Conservation (phyloP, 179 eudicot species). For the Drosera spatulata region DNA sequence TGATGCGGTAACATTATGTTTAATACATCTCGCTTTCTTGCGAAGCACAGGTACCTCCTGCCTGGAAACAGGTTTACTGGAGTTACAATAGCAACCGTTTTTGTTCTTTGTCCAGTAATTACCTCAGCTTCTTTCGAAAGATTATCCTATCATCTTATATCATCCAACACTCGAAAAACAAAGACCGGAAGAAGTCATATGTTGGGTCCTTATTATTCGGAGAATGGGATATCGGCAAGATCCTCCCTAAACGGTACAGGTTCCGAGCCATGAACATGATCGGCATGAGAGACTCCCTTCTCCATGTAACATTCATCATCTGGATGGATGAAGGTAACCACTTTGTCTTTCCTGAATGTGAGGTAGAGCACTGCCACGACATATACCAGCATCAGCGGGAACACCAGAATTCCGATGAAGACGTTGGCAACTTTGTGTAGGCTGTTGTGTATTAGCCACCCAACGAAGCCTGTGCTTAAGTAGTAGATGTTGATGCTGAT, state of each 20-base stretch:
- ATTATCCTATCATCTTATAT: no score
- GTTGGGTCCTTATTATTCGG: slow-evolving; percentile 6
- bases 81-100: no score
- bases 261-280: slow-evolving; percentile 5
- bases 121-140: no score
- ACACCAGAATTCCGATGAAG: slow-evolving; percentile 40
- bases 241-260: slow-evolving; percentile 41
- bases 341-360: slow-evolving; percentile 45
- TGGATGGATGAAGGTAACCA: slow-evolving; percentile 43
- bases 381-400: slow-evolving; percentile 41
- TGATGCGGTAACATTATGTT: no score
- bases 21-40: no score
- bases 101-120: no score
- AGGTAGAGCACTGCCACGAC: slow-evolving; percentile 33
- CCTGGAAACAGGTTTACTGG: no score
- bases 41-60: no score
- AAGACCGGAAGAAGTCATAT: no score
- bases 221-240: slow-evolving; percentile 50
- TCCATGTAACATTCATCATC: slow-evolving; percentile 19
- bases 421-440: slow-evolving; percentile 45
- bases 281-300: slow-evolving; percentile 10
- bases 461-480: slow-evolving; percentile 36
- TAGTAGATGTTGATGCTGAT: slow-evolving; percentile 60
- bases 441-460: slow-evolving; percentile 37
- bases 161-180: no score